Evolutionary conservation across 345 rosid species (phyloP), one percentile per base, ranked within the genome.

Genomic region (Turnera subulata): DNA sequence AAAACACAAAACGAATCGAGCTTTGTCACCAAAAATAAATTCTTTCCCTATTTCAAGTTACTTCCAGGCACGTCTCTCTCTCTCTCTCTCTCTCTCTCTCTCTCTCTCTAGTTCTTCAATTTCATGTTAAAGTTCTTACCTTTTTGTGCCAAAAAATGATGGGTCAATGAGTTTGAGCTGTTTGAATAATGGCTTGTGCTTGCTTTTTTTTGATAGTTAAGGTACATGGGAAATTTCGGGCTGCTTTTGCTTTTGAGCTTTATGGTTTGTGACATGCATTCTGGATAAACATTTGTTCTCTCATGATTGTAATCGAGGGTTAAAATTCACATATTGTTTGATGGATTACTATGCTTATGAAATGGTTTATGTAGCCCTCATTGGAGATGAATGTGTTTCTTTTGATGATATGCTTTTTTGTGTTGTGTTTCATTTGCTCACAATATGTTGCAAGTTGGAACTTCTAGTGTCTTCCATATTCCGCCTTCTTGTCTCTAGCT

Each of bases 11-110:
- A 20, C 16, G 37, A 14, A 47, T 21, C 23, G 6, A 59, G 16
- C 4, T 22, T 33, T 20, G 14, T 35, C 23, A 15, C n/a, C 19
- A 26, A 22, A n/a, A 11, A 26, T 10, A 4, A n/a, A n/a, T n/a
- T n/a, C n/a, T 19, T 19, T 21, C 44, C 40, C 53, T 45, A n/a
- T 58, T 20, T 22, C 46, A 9, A 15, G 5, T 48, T 37, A 21
- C 55, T 59, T 33, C 23, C 63, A 59, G 63, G 63, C 54, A 59
- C 45, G 37, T 38, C 18, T 47, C 10, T 35, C 50, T 46, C 43
- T 59, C 46, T 56, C 33, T 44, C 39, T 33, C 35, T 25, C 13
- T 44, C 14, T 23, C 6, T 8, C 13, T 15, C 21, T 35, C 20
- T 58, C 21, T 58, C 1, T 14, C n/a, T 22, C 7, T 33, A 20